A percentile compares a stretch with the other conserved stretches of the same genome.
phyloP scores from a whole-genome alignment of 495 filamentous ascomycete species.

The Xylaria acuta region DNA sequence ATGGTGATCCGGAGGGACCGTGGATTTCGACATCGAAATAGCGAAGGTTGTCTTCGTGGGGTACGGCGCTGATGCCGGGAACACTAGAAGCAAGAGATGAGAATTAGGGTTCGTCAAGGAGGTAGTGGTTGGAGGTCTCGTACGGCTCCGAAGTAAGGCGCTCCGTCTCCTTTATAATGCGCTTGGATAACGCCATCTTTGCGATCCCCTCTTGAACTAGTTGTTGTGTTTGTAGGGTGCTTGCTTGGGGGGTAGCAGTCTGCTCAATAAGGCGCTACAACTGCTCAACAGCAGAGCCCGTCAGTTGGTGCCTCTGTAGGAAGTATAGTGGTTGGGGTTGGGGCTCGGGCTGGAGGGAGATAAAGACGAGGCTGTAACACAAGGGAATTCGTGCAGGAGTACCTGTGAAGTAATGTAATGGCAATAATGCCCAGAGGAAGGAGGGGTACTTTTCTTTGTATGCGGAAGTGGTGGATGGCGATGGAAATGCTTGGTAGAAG shows the following conservation, averaged over 20 bases:
- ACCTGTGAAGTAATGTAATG: background rate
- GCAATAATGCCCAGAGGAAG: background rate
- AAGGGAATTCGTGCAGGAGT: background rate
- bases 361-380: background rate
- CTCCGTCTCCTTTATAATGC: conserved; percentile 98
- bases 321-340: background rate
- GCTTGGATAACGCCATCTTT: conserved; percentile 83
- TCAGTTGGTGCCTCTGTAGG: background rate
- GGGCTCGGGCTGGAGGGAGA: background rate
- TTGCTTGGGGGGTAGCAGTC: background rate
- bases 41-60: conserved; percentile 97
- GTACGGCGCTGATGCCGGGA: conserved; percentile 93
- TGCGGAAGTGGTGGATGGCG: background rate
- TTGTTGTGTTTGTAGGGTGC: background rate
- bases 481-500: background rate
- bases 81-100: conserved; percentile 63
- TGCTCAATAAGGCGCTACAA: background rate
- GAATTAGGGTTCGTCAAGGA: background rate
- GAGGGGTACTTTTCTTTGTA: conserved; percentile 14
- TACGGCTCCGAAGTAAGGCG: conserved; percentile 96
- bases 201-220: background rate
- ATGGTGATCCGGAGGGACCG: conserved; percentile 91
- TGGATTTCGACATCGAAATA: conserved; percentile 98
- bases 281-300: background rate
- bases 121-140: conserved; percentile 40